phyloP scores from a whole-genome alignment of 2,329 filamentous ascomycete species.

The Metarhizium humberi region DNA sequence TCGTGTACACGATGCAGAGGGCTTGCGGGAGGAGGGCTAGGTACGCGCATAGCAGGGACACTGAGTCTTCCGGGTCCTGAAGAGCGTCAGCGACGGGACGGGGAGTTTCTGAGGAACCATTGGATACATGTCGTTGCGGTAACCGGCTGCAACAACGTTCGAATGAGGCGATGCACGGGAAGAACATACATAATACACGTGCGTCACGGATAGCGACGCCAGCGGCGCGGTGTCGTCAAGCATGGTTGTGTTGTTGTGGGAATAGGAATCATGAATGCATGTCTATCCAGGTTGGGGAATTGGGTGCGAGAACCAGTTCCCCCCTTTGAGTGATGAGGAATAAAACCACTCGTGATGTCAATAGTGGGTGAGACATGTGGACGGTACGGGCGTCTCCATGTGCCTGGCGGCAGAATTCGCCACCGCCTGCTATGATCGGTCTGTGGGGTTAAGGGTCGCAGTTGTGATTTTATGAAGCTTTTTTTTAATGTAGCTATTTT shows the following conservation, averaged over 20 bases:
- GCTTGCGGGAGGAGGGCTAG: slow-evolving; percentile 90
- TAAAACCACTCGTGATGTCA: background rate
- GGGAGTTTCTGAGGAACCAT: too few relatives aligned
- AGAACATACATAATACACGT: slow-evolving; percentile 83
- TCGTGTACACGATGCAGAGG: slow-evolving; percentile 81
- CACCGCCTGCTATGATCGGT: slow-evolving; percentile 3
- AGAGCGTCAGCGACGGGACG: background rate
- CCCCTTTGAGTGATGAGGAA: too few relatives aligned
- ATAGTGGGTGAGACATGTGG: background rate
- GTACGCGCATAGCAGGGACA: slow-evolving; percentile 87
- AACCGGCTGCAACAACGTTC: too few relatives aligned
- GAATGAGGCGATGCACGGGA: background rate
- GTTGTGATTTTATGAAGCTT: background rate
- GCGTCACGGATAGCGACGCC: slow-evolving; percentile 85
- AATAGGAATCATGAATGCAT: background rate
- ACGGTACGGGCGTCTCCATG: background rate
- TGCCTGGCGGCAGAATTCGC: background rate
- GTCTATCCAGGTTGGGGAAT: background rate
- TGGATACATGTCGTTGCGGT: too few relatives aligned
- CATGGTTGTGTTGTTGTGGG: slow-evolving; percentile 12
- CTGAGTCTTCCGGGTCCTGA: slow-evolving; percentile 73
- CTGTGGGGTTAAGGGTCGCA: background rate
- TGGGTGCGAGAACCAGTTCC: too few relatives aligned
- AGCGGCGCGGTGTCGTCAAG: slow-evolving; percentile 42
- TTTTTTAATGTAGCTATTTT: background rate